Evolutionary conservation across 768 basidiomycete genomes (phyloP), one percentile per base, ranked within the genome.

Genomic region (Trametes coccinea): DNA sequence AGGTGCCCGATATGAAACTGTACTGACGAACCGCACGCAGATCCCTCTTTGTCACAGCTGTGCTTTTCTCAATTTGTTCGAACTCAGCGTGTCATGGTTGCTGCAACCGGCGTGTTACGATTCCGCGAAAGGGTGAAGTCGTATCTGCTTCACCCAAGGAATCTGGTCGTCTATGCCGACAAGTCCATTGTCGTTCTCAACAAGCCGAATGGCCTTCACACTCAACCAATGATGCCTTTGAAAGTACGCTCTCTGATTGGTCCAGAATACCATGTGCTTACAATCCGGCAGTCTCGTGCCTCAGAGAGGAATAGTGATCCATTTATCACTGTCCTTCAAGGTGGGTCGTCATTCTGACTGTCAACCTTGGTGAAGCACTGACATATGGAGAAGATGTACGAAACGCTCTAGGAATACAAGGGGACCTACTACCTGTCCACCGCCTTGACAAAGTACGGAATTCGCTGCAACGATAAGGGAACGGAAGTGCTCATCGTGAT

Each of bases 361-460:
- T 22, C 22, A 22, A 22, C 22, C 22, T 22, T 22, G 22, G 5
- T 16, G 16, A 17, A 27, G 22, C 11, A 17, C 29, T 39, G 6
- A 9, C 3, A 22, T 30, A n/a, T 27, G 3, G 11, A 1, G 10
- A 43, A 62, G 61, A 53, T 7, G n/a, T 62, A 5, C 49, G 43
- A n/a, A 17, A 56, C 2, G 13, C 45, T 2, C 46, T 62, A 6
- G 2, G 5, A 5, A 30, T 59, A 4, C 5, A 45, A 2, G 52
- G 54, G 2, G 31, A 22, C 10, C 33, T 55, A 13, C 40, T 33
- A 6, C 37, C 62, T 2, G 37, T 64, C 1, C 62, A 64, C 16
- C 46, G 62, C 3, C 58, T 64, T 31, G 62, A 64, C 54, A 64
- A 60, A 50, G 62, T 60, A 31, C 31, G 34, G 39, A 14, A 2